Base-by-base conservation (phyloP, 306 rosid species). In the Casuarina cunninghamiana region DNA sequence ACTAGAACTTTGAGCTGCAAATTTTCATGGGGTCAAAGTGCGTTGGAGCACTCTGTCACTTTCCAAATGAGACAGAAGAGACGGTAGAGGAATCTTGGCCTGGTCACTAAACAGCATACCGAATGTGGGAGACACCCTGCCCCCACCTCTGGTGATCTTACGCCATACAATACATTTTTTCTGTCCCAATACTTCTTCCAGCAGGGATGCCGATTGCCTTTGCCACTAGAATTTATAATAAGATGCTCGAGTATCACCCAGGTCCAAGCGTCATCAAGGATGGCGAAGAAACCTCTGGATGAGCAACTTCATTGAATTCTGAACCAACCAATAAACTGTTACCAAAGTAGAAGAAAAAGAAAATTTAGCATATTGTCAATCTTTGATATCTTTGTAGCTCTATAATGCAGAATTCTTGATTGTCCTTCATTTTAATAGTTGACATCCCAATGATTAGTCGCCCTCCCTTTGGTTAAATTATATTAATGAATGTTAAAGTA, bases 71-170 rank as follows among this genome's bases (percentile, higher is more conserved):
- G 80, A 83, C 70, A 82, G 83, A 80, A 81, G 77, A 78, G 88
- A 84, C 80, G 76, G 75, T 81, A 62, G 67, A 81, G 69, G 88
- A 79, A 58, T 86, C 78, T 73, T 16, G 44, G 80, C 57, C 81
- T 53, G 35, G 72, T 71, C 78, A 72, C 77, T 78, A 85, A 83
- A 79, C 76, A 75, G 77, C 84, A 86, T 71, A 76, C 67, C 71
- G 17, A 83, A 76, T 65, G 93, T 91, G 98, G 96, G 89, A 77
- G 86, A 87, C 97, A 89, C 72, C 72, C 86, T 78, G 84, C 79
- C 86, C 83, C 83, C 88, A 88, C 83, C 84, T 86, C 68, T 86
- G 93, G 83, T 69, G 77, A 71, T 84, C 81, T 82, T 44, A 84
- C 79, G 69, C 80, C 91, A 86, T 83, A 88, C 89, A 88, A 69